Evolutionary conservation across 2,329 filamentous ascomycete genomes (phyloP), one percentile per base, ranked within the genome.

Genomic region (Colletotrichum agaves): DNA sequence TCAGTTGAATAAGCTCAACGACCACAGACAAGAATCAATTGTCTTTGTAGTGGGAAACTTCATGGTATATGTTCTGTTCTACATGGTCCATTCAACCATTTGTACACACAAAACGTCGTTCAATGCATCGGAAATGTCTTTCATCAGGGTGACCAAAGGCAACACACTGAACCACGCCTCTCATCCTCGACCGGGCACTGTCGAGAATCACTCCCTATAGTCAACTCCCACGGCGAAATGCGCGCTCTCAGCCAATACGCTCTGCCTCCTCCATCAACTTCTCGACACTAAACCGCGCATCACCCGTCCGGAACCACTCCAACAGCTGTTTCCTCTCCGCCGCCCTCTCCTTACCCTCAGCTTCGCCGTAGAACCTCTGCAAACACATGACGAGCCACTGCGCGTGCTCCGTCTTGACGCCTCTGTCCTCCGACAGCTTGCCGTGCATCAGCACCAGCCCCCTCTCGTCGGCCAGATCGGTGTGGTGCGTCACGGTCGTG

Each of bases 401-500:
- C n/a, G 92, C 94, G 76, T 97, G 92, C 60, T 94, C 88, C 0
- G 93, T 86, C 70, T 84, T 90, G 5, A 97, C 88, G 4, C 95
- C 94, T 12, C 90, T 84, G 33, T 91, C 90, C 68, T 93, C 89
- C 61, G 92, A 84, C 13, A 98, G 90, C 71, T 99, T 85, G 0
- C 96, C 96, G 76, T 96, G 92, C 84, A 98, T 91, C 70, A 99
- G 82, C 13, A 98, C 94, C 27, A 98, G 75, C 5, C 90, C 93
- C 74, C 93, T 93, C 10, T 89, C 87, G 66, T 86, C 83, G 0
- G 88, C 88, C 2, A 98, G 81, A 78, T 99, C 96, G 15, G 91
- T 82, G 79, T 99, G 93, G 79, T 98, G 94, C 44, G 95, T 98
- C 62, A 98, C 84, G 3, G 93, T 98, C 0, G 96, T 99, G 76